A percentile compares a stretch with the other conserved stretches of the same genome.
Evolutionary conservation across 2,329 filamentous ascomycete species (phyloP).

Genomic region (Corynespora cassiicola): DNA sequence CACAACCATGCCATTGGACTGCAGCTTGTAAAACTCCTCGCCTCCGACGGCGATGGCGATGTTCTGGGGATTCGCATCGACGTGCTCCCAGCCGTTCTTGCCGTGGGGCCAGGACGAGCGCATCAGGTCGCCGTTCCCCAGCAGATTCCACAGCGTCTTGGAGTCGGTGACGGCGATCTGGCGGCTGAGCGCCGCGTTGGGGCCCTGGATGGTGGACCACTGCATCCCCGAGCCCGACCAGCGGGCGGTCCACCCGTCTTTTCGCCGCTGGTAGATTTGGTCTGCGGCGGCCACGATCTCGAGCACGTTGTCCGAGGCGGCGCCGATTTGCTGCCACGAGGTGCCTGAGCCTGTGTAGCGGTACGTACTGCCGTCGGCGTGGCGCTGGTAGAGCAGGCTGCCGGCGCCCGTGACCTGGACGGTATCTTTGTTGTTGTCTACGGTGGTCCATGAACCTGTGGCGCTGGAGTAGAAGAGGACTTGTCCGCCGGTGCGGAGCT

Average conservation of each 20-base stretch:
- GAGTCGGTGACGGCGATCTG: constrained; percentile 33
- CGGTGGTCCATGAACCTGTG: constrained; percentile 21
- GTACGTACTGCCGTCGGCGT: constrained; percentile 31
- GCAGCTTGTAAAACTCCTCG: constrained; percentile 37
- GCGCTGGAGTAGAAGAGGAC: constrained; percentile 26
- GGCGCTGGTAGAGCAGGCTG: constrained; percentile 33
- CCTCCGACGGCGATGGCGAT: constrained; percentile 30
- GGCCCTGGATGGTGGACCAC: constrained; percentile 32
- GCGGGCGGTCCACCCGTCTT: constrained; percentile 35
- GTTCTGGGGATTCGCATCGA: constrained; percentile 30
- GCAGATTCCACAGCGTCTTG: constrained; percentile 33
- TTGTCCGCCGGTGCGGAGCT: constrained; percentile 31
- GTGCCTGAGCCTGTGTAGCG: constrained; percentile 23
- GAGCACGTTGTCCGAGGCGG: constrained; percentile 25
- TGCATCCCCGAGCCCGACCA: constrained; percentile 25
- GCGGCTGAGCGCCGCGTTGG: constrained; percentile 14
- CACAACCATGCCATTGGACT: constrained; percentile 29
- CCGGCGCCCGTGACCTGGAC: constrained; percentile 31
- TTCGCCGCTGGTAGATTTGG: constrained; percentile 34
- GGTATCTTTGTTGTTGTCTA: constrained; percentile 34
- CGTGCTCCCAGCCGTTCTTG: constrained; percentile 24
- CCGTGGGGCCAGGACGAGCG: constrained; percentile 29
- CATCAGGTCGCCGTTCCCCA: constrained; percentile 31
- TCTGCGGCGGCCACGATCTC: constrained; percentile 34
- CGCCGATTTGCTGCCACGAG: constrained; percentile 29